A percentile compares a stretch with the other conserved stretches of the same genome.
Conservation (phyloP, 352 stramenopile genomes). For the Pythium scleroteichum region DNA sequence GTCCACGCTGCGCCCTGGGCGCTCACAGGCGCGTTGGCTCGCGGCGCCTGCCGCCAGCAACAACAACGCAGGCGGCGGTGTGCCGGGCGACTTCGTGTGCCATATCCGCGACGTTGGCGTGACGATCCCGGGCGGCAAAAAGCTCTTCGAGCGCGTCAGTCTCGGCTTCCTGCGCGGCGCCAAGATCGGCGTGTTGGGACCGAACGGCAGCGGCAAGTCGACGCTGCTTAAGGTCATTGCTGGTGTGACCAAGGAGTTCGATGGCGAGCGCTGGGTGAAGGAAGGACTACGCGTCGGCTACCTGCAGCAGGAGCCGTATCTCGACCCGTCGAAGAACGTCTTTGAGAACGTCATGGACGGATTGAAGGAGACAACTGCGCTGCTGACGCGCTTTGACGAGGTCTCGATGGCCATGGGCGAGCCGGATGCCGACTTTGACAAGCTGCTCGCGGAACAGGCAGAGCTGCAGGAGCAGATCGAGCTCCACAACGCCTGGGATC, state of each 20-base stretch:
- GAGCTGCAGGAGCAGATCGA: slow-evolving; percentile 89
- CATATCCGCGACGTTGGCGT: slow-evolving; percentile 75
- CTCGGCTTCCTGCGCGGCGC: slow-evolving; percentile 87
- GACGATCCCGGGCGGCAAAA: slow-evolving; percentile 80
- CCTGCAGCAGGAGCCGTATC: slow-evolving; percentile 81
- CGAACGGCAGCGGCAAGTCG: slow-evolving; percentile 95
- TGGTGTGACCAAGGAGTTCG: slow-evolving; percentile 85
- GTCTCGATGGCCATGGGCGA: slow-evolving; percentile 90
- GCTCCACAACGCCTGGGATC: slow-evolving; percentile 78
- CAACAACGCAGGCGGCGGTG: slow-evolving; percentile 72
- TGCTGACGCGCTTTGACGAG: slow-evolving; percentile 84
- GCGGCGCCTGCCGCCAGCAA: slow-evolving; percentile 21
- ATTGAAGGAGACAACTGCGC: slow-evolving; percentile 77
- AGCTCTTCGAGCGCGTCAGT: slow-evolving; percentile 81
- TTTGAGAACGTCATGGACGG: slow-evolving; percentile 92
- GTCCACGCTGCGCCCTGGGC: background rate
- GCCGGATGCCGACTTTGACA: slow-evolving; percentile 89
- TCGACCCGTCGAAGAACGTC: slow-evolving; percentile 85
- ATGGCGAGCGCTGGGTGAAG: slow-evolving; percentile 89
- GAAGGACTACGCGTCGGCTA: slow-evolving; percentile 86
- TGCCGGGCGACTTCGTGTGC: slow-evolving; percentile 84
- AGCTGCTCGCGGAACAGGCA: slow-evolving; percentile 80
- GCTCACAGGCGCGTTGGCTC: slow-evolving; percentile 19
- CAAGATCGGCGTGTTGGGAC: slow-evolving; percentile 94
- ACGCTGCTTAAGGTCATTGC: slow-evolving; percentile 97